phyloP scores from a whole-genome alignment of 768 basidiomycete species.

The Pleurotus sapidus region DNA sequence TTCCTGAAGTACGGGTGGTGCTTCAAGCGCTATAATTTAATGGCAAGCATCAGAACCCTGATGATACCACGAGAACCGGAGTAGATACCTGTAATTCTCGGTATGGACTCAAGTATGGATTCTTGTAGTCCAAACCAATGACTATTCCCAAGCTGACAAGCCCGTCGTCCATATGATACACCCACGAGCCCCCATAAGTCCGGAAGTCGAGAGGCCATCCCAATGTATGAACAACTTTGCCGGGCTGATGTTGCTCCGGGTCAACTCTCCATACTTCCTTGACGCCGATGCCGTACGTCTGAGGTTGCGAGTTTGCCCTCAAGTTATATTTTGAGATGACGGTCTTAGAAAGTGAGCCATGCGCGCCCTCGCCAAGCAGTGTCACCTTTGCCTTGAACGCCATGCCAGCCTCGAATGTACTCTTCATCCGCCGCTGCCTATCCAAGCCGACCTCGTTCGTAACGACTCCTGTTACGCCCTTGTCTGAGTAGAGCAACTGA shows the following conservation, averaged over 20 bases:
- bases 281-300: constrained; percentile 94
- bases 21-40: constrained; percentile 63
- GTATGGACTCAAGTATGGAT: constrained; percentile 91
- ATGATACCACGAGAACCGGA: neutral
- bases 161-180: constrained; percentile 94
- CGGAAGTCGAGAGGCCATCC: constrained; percentile 87
- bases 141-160: constrained; percentile 90
- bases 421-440: constrained; percentile 70
- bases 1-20: constrained; percentile 90
- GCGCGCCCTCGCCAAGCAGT: constrained; percentile 92
- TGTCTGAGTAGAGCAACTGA: constrained; percentile 66
- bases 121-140: constrained; percentile 90
- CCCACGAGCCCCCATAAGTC: constrained; percentile 92
- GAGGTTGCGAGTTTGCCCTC: constrained; percentile 68
- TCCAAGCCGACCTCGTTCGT: constrained; percentile 96
- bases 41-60: neutral
- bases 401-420: constrained; percentile 95
- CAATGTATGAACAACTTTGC: constrained; percentile 87
- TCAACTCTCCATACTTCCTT: constrained; percentile 97
- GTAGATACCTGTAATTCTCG: constrained; percentile 81
- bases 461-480: constrained; percentile 73
- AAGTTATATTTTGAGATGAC: constrained; percentile 74
- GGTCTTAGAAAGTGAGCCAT: constrained; percentile 85
- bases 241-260: constrained; percentile 58
- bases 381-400: constrained; percentile 91